Conservation (phyloP, 495 filamentous ascomycete species). For the Podospora conica region DNA sequence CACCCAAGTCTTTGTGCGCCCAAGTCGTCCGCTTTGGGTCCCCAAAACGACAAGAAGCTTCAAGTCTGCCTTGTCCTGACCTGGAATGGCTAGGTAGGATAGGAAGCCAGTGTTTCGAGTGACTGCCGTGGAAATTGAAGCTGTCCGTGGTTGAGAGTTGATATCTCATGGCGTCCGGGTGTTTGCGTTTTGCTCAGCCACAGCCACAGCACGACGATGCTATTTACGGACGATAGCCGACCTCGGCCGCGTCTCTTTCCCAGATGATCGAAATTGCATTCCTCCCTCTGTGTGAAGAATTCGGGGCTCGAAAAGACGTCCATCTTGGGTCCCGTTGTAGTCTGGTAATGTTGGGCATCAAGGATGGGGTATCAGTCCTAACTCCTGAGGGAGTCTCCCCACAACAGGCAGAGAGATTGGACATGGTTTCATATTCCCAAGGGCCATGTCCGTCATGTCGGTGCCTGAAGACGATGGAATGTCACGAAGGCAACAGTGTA, state of each 20-base stretch:
- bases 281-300: too few species aligned
- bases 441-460: background rate
- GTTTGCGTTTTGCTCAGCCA: background rate
- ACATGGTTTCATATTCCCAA: background rate
- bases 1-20: background rate
- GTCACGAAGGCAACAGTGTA: too few species aligned
- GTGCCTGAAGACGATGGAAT: background rate
- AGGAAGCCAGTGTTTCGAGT: background rate
- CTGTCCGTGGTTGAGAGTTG: background rate
- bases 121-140: background rate
- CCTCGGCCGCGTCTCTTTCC: background rate
- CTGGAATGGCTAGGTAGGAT: background rate
- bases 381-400: background rate
- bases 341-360: background rate
- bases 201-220: background rate
- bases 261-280: background rate
- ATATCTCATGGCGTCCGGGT: background rate
- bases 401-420: background rate
- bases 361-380: too few species aligned
- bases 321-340: background rate
- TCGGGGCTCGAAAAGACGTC: background rate
- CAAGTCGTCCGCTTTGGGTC: background rate
- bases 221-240: background rate
- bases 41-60: background rate
- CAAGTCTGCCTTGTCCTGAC: slow-evolving; percentile 1